phyloP scores from a whole-genome alignment of 2,329 filamentous ascomycete genomes.

The Fusarium burgessii region DNA sequence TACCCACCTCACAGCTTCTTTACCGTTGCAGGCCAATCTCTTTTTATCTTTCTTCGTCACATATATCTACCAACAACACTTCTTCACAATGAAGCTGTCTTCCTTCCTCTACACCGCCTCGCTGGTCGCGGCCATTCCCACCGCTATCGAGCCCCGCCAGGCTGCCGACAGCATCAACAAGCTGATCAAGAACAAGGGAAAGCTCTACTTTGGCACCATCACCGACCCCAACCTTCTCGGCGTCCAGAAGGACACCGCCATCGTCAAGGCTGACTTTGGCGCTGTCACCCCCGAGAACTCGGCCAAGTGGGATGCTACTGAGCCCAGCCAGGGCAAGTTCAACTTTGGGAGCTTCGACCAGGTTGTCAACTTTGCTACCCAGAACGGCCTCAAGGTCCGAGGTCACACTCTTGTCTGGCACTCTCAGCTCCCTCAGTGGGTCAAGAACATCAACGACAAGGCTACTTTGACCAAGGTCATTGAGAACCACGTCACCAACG shows the following conservation, averaged over 20 bases:
- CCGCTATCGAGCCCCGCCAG: conserved; percentile 21
- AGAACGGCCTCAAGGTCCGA: conserved; percentile 66
- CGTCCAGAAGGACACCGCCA: conserved; percentile 53
- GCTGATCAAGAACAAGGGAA: conserved; percentile 66
- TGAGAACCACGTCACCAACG: conserved; percentile 68
- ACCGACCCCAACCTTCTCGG: conserved; percentile 66
- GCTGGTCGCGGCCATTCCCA: conserved; percentile 29
- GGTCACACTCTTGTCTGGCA: conserved; percentile 78
- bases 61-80: neutral
- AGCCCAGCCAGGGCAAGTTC: conserved; percentile 59
- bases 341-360: conserved; percentile 69
- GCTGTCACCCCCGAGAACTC: conserved; percentile 76
- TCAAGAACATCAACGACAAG: conserved; percentile 66
- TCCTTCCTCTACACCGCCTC: conserved; percentile 25
- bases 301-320: conserved; percentile 73
- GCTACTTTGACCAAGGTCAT: conserved; percentile 66
- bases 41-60: neutral
- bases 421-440: conserved; percentile 70
- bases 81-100: conserved; percentile 19
- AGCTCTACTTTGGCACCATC: conserved; percentile 72
- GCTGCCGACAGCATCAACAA: conserved; percentile 16
- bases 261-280: conserved; percentile 72
- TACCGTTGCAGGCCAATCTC: conserved; percentile 24
- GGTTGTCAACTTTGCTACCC: conserved; percentile 68
- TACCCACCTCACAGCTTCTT: conserved; percentile 1